Evolutionary conservation across 305 asterid species (phyloP).

Genomic region (Solanum hybrid): DNA sequence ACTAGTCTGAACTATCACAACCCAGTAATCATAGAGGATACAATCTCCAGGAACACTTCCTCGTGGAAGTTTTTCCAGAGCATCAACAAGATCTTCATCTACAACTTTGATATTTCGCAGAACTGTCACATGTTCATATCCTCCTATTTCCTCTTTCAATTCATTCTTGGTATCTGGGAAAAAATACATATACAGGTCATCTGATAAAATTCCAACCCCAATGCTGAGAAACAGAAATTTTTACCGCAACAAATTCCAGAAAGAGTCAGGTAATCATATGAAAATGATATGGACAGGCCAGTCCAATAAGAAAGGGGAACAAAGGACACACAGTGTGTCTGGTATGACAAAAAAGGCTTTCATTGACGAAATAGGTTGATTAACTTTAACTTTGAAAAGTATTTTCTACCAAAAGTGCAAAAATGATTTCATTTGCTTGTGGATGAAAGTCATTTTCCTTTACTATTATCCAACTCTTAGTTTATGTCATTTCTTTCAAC

Average conservation of each 20-base stretch:
- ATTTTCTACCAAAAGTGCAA: neutral
- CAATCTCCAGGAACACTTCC: slow-evolving; percentile 82
- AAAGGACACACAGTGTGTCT: neutral
- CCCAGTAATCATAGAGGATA: slow-evolving; percentile 38
- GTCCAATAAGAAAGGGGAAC: neutral
- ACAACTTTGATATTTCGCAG: slow-evolving; percentile 71
- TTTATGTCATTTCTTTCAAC: neutral
- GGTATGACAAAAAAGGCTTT: neutral
- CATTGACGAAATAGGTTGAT: neutral
- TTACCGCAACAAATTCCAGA: neutral
- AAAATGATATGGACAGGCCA: neutral
- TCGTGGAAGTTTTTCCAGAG: slow-evolving; percentile 63
- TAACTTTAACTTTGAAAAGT: neutral
- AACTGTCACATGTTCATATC: slow-evolving; percentile 77
- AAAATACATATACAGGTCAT: slow-evolving; percentile 18
- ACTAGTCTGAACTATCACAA: neutral
- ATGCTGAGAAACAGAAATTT: neutral
- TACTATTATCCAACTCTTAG: neutral
- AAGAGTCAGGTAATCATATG: neutral
- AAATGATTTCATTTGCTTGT: neutral
- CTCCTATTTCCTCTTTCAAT: slow-evolving; percentile 80
- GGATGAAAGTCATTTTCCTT: neutral
- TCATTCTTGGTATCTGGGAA: slow-evolving; percentile 66
- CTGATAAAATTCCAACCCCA: neutral
- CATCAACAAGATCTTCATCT: slow-evolving; percentile 70